phyloP scores from a whole-genome alignment of 306 rosid species.

The Oxytropis ochrocephala region DNA sequence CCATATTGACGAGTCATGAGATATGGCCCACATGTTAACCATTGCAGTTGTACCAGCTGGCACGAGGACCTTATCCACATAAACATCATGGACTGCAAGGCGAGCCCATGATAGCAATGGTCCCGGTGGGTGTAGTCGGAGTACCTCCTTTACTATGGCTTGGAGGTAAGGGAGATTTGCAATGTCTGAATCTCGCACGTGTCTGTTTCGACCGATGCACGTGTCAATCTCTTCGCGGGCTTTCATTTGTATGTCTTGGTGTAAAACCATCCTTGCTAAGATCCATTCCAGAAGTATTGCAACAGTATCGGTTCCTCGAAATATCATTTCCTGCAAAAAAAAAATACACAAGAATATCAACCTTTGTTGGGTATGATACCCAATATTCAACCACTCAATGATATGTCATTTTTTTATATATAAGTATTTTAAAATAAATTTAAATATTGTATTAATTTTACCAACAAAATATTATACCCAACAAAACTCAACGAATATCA shows the following conservation, averaged over 20 bases:
- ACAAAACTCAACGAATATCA: too few species aligned
- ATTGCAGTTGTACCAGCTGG: slow-evolving; percentile 91
- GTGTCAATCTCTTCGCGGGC: slow-evolving; percentile 58
- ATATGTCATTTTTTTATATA: too few species aligned
- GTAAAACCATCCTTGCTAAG: slow-evolving; percentile 73
- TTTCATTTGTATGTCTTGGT: slow-evolving; percentile 65
- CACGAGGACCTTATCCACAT: slow-evolving; percentile 51
- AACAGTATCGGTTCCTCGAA: slow-evolving; percentile 84
- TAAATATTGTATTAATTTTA: too few species aligned
- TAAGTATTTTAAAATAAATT: too few species aligned
- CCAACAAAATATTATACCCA: too few species aligned
- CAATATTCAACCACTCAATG: too few species aligned
- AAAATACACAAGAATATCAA: too few species aligned
- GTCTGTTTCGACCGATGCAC: slow-evolving; percentile 36
- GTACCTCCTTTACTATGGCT: slow-evolving; percentile 81
- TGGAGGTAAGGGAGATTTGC: slow-evolving; percentile 64
- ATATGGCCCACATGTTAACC: slow-evolving; percentile 98
- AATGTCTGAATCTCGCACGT: slow-evolving; percentile 61
- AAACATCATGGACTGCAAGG: slow-evolving; percentile 53
- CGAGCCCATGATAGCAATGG: slow-evolving; percentile 98
- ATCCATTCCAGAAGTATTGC: slow-evolving; percentile 81
- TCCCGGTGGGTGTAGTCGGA: slow-evolving; percentile 82
- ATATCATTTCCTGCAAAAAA: slow-evolving; percentile 66
- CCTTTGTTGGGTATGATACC: too few species aligned
- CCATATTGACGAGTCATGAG: slow-evolving; percentile 66